Percentiles rank a stretch among this genome's conserved stretches.
Conservation (phyloP, 768 basidiomycete genomes). For the Phanerochaete carnosa region DNA sequence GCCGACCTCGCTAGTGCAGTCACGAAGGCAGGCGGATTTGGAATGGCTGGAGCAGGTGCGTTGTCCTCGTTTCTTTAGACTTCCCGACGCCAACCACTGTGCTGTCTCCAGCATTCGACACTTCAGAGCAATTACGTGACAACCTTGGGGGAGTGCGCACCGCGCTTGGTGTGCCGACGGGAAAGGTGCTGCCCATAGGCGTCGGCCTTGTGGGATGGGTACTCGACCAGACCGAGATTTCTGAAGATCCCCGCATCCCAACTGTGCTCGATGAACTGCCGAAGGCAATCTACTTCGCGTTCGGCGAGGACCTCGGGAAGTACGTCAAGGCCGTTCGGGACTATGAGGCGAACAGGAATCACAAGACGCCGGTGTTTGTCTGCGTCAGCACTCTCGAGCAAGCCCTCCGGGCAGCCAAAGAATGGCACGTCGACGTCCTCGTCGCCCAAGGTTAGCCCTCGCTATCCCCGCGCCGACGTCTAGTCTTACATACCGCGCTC, state of each 20-base stretch:
- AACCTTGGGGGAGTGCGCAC: conserved; percentile 52
- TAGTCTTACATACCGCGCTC: background rate
- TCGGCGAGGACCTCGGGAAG: conserved; percentile 49
- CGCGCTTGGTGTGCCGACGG: conserved; percentile 26
- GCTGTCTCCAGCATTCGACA: conserved; percentile 41
- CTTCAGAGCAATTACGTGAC: conserved; percentile 37
- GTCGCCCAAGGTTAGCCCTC: conserved; percentile 65
- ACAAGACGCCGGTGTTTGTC: conserved; percentile 54
- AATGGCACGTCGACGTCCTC: conserved; percentile 67
- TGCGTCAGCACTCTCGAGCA: conserved; percentile 56
- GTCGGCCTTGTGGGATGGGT: conserved; percentile 70
- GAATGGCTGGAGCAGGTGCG: conserved; percentile 61
- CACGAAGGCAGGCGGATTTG: conserved; percentile 65
- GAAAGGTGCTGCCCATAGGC: conserved; percentile 48
- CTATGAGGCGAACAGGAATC: conserved; percentile 40
- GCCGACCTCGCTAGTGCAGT: conserved; percentile 46
- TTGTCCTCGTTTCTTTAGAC: conserved; percentile 4
- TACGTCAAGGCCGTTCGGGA: conserved; percentile 61
- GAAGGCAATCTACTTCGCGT: conserved; percentile 68
- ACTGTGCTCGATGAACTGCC: conserved; percentile 51
- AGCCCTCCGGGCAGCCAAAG: conserved; percentile 49
- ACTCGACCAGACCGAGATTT: conserved; percentile 45
- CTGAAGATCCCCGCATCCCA: conserved; percentile 39
- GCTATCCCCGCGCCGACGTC: background rate
- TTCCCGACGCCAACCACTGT: background rate